Evolutionary conservation across 768 basidiomycete species (phyloP), one percentile per base, ranked within the genome.

Genomic region (Phlebiopsis gigantea): DNA sequence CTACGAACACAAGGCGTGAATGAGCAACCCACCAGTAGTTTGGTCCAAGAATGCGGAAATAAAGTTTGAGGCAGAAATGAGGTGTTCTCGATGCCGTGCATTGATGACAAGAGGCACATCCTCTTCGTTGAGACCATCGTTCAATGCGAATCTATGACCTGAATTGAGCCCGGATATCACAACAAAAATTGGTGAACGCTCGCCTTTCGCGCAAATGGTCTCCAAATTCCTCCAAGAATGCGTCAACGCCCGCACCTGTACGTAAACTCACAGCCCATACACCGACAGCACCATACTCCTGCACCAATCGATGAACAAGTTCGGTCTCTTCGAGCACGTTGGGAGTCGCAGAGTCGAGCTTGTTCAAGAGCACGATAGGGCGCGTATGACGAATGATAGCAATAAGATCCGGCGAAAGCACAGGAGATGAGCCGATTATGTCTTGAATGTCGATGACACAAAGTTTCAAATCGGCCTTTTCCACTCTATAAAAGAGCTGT

Each of bases 41-140:
- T 71, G 71, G 45, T 70, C 70, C 3, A 89, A 69, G 65, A 89
- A 90, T 1, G 83, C 81, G 25, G 84, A 74, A 14, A 91, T 68
- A 58, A 85, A 85, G 14, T 62, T 75, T 25, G 80, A 72, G 1
- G 88, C 86, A 17, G 77, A 77, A 66, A 88, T 78, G 21, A 96
- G 77, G 63, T 91, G 90, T 5, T 79, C 78, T 9, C 91, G 81
- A 66, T 96, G 93, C 19, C 93, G 80, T 7, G 83, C 80, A 47
- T 89, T 87, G 0, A 90, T 93, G 46, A 95, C 81, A 28, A 94
- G 71, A 0, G 90, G 90, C 5, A 66, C 73, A 31, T 66, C 61
- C 10, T 42, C 39, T 39, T n/a, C 46, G 22, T 15, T 25, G n/a
- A 28, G 5, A 26, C 28, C 34, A 12, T 10, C 34, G 15, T 17